Base-by-base conservation (phyloP, 257 asterid species). In the Catharanthus roseus region DNA sequence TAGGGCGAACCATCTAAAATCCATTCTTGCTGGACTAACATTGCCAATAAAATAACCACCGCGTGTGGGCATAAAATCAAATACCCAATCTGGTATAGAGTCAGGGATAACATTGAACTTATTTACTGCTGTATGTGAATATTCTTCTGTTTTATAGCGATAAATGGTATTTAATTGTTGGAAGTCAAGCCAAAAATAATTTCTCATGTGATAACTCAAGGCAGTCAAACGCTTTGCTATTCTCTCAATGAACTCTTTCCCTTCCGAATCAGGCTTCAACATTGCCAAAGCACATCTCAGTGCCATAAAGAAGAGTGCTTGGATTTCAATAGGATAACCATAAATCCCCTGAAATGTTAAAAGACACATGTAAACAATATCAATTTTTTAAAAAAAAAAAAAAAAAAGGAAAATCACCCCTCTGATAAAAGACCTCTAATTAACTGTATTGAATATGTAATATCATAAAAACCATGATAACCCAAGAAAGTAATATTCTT, bases 1-100 rank as follows among this genome's bases (percentile, higher is more conserved):
- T 36, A 89, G 75, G 33, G 87, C 88, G 54, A 89, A 89, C 96
- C 93, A 89, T 80, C 96, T 79, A 67, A 89, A 87, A 69, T 89
- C 96, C 96, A 89, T 87, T 73, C 93, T 81, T 29, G 96, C 93
- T 15, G 96, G 96, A 74, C 93, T 87, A 54, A 89, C 96, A 67
- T 89, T 89, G 53, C 96, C 93, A 19, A 89, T 70, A 77, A 89
- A 89, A 69, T 85, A 89, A 56, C 96, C 96, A 4, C 96, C 93
- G 0, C 89, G 89, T 0, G 71, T 80, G 15, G 96, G 96, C 96
- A 89, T 81, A 72, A 89, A 89, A 33, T 87, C 96, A 45, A 89
- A 86, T 65, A 89, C 85, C 96, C 96, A 89, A 0, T 89, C 93
- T 0, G 93, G 88, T 80, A 89, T 89, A 7, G 96, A 86, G 76